Evolutionary conservation across 768 basidiomycete genomes (phyloP), one percentile per base, ranked within the genome.

Genomic region (Leucosporidium scottii): DNA sequence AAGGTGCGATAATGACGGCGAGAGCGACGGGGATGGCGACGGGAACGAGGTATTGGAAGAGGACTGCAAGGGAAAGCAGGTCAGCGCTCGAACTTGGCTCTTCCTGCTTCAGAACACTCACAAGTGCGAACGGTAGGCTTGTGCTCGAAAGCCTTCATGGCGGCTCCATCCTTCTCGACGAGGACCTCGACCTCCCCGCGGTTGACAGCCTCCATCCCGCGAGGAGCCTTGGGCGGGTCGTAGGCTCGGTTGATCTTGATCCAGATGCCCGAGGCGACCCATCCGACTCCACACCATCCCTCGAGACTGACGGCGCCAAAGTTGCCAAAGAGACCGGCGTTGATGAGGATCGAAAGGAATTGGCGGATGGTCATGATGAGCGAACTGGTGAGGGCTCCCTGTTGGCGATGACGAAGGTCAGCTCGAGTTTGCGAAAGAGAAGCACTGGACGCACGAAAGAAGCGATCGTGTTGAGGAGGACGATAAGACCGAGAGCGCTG

Each of bases 291-390:
- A 10, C 53, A 60, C 74, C 74, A 75, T n/a, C 74, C 74, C 48
- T 59, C 31, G 23, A 64, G 23, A 2, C 69, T 68, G 21, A 74
- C 66, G 23, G 56, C 49, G 7, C 47, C 59, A 30, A 74, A 72
- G 61, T 71, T 74, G 23, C 73, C 73, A 51, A 75, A 75, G n/a
- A 70, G 53, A 6, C 71, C 71, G n/a, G 75, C 75, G 50, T 75
- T 75, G 67, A 75, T 61, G 30, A 75, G 69, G 57, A 75, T 75
- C 23, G 64, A 67, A 12, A 74, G 65, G 70, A 75, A 75, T 53
- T 75, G 75, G 0, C 75, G 68, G 34, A 65, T 65, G 0, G 75
- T 72, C 70, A 72, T 72, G 59, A 72, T 68, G n/a, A 72, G 53
- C 3, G 61, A 63, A 5, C 58, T 60, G 12, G 70, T 68, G 9